Base-by-base conservation (phyloP, 768 basidiomycete genomes). In the Termitomyces sp. region DNA sequence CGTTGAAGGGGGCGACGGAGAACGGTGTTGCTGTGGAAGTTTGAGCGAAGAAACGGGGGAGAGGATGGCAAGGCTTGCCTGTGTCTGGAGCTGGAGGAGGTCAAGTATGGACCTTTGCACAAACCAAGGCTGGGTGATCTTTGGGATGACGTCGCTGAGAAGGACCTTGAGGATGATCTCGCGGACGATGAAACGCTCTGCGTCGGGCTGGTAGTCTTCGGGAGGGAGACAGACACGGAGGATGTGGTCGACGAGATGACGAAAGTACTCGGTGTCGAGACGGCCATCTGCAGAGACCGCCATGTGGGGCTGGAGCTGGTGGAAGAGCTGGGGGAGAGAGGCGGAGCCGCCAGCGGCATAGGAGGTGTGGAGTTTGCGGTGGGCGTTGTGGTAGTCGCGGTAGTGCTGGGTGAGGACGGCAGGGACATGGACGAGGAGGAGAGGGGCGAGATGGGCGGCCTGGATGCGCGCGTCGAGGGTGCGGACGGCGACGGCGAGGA, bases 121-220 rank as follows among this genome's bases (percentile, higher is more conserved):
- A 71, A 97, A 98, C 94, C 96, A 98, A 0, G 92, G 90, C 70
- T 97, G 90, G 7, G 86, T 83, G 55, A 96, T 71, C 65, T 84
- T 87, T 35, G 88, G 87, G 28, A 90, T 68, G 28, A 90, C 74
- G 63, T 88, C 86, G 52, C 82, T 81, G 63, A 94, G 76, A 7
- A 98, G 75, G 24, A 92, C 79, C 66, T 91, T 90, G 68, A 93
- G 83, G 35, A 96, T 68, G 42, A 97, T 77, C 75, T 98, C 96
- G 60, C 94, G 86, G 45, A 92, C 75, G 61, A 98, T 90, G 62
- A 84, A 80, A n/a, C 92, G 84, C 75, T 97, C 92, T 0, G 86
- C 73, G 54, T 91, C 87, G 18, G 93, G 84, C 11, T 82, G 82
- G 70, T 88, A 93, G 69, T 97, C 93, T 61, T 92, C 86, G 2